Evolutionary conservation across 2,329 filamentous ascomycete genomes (phyloP), one percentile per base, ranked within the genome.

Genomic region (Fusarium sp.): DNA sequence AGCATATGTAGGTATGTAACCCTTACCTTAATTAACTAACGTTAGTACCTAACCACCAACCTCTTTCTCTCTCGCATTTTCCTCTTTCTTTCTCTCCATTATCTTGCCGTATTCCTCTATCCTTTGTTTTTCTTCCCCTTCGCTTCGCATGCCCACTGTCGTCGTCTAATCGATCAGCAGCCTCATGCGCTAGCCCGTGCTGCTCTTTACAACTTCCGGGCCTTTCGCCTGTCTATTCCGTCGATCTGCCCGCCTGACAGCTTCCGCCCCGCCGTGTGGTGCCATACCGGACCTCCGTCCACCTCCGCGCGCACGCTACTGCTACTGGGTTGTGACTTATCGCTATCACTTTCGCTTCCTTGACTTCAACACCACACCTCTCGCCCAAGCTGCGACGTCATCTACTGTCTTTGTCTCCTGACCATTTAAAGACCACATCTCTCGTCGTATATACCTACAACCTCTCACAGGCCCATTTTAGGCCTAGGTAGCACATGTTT

Each of bases 401-500:
- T 53, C 32, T 37, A 48, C 48, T 23, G 39, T 21, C 44, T 48
- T n/a, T 41, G 49, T 33, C 47, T 44, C 44, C 45, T 57, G 50
- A 53, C 42, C 53, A 33, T 63, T 68, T 70, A 51, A 68, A 69
- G 68, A 63, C 50, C 56, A 60, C 35, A 47, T 49, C 50, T 61
- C 37, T 37, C 19, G 15, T 42, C 29, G 38, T 46, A 49, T 23
- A 51, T 33, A 37, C 46, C 42, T 33, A 35, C 56, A 36, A 57
- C 33, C 41, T 53, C 48, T 44, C 46, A 51, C 61, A 59, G 61
- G 58, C 49, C 59, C 59, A 35, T 56, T 49, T 45, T 32, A 46
- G 51, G 56, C 65, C 65, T 63, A 53, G 63, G 65, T 70, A 68
- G 67, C 61, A 70, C 65, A 70, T 70, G 68, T 63, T 70, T 67